Percentiles rank a stretch among this genome's conserved stretches.
Conservation (phyloP, 2,329 filamentous ascomycete species). For the Epichloe amarillans region DNA sequence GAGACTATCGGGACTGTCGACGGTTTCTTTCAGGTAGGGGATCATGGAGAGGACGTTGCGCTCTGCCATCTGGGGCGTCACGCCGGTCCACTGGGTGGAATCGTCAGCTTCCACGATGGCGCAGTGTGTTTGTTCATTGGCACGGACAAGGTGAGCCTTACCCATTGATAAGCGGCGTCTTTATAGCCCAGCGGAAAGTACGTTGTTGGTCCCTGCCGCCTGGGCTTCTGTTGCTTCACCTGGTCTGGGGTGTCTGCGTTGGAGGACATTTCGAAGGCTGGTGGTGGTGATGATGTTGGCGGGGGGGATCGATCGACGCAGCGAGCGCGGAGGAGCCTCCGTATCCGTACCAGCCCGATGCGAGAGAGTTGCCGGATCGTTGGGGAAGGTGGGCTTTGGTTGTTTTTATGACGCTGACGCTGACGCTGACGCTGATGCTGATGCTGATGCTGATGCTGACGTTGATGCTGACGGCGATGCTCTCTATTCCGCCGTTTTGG, state of each 20-base stretch:
- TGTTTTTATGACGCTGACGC: too few species aligned
- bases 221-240: conserved; percentile 14
- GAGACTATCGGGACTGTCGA: conserved; percentile 41
- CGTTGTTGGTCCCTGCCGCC: conserved; percentile 12
- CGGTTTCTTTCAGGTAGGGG: conserved; percentile 65
- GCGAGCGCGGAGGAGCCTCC: too few species aligned
- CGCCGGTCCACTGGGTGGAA: conserved; percentile 58
- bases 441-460: too few species aligned
- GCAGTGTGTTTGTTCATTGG: background rate
- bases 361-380: too few species aligned
- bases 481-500: too few species aligned
- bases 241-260: conserved; percentile 15
- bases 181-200: conserved; percentile 85
- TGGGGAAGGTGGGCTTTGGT: too few species aligned
- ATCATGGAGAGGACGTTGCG: conserved; percentile 77
- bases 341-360: too few species aligned
- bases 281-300: too few species aligned
- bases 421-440: too few species aligned
- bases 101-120: background rate
- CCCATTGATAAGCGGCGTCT: conserved; percentile 85
- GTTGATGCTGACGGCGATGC: too few species aligned
- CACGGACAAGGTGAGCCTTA: conserved; percentile 24
- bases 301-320: too few species aligned
- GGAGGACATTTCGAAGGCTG: conserved; percentile 18
- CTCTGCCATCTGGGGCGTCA: conserved; percentile 75